Evolutionary conservation across 495 filamentous ascomycete genomes (phyloP).

Genomic region (Xylaria flabelliformis): DNA sequence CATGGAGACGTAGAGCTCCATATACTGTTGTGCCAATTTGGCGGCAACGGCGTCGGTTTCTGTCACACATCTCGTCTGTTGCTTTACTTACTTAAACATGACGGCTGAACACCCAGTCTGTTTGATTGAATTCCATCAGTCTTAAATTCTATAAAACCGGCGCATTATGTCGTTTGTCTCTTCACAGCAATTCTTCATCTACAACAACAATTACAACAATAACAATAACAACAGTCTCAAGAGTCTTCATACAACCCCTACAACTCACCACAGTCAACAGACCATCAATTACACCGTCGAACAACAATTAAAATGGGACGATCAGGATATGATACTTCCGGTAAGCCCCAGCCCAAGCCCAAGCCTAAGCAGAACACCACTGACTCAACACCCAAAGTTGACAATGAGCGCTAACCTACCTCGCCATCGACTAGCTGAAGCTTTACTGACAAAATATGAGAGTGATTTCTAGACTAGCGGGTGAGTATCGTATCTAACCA

Average conservation of each 20-base stretch:
- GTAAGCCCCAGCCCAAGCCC: neutral
- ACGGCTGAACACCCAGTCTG: neutral
- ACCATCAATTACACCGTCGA: neutral
- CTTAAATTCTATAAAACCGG: neutral
- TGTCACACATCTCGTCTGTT: neutral
- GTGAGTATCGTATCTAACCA: neutral
- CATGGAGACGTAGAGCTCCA: too few species aligned
- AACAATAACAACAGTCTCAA: neutral
- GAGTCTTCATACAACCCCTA: neutral
- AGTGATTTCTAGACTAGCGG: neutral
- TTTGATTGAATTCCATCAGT: neutral
- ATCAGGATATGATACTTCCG: neutral
- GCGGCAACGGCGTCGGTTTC: too few species aligned
- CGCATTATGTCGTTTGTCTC: neutral
- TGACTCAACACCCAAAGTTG: neutral
- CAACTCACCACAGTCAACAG: neutral
- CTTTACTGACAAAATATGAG: neutral
- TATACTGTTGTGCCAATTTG: neutral
- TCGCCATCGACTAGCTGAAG: neutral
- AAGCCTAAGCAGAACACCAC: neutral
- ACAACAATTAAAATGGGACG: neutral
- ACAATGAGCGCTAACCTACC: neutral
- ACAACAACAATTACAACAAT: neutral
- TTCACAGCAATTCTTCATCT: neutral
- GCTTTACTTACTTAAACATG: neutral